Evolutionary conservation across 352 stramenopile species (phyloP).

Genomic region (Thalassiosira livingstoniorum): DNA sequence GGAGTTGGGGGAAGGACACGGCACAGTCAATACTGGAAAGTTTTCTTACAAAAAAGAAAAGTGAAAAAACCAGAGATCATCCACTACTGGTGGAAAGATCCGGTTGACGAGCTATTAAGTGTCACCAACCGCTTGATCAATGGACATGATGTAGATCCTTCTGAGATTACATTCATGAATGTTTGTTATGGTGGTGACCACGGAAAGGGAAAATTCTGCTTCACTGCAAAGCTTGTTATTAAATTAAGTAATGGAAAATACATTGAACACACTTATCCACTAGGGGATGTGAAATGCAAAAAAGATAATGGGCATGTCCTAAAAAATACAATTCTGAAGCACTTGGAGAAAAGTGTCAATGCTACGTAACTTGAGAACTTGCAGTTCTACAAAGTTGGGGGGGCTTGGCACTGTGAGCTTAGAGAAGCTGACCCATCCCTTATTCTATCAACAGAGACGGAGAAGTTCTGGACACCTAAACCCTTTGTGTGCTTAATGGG

Average conservation of each 20-base stretch:
- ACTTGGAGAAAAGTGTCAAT: slow-evolving; percentile 21
- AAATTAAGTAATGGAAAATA: slow-evolving; percentile 2
- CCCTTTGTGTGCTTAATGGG: neutral
- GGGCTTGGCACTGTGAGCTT: too few relatives aligned
- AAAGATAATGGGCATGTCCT: slow-evolving; percentile 24
- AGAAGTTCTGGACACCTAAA: too few relatives aligned
- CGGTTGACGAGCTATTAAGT: neutral
- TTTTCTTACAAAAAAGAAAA: slow-evolving; percentile 4
- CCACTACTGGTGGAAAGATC: slow-evolving; percentile 18
- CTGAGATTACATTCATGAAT: slow-evolving; percentile 23
- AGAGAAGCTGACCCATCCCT: too few relatives aligned
- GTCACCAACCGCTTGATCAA: neutral
- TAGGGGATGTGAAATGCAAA: slow-evolving; percentile 28
- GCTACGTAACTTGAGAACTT: slow-evolving; percentile 1
- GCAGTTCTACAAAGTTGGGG: slow-evolving; percentile 1
- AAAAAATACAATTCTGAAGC: slow-evolving; percentile 16
- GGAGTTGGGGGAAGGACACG: neutral
- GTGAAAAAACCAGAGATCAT: neutral
- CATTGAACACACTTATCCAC: slow-evolving; percentile 3
- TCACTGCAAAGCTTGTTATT: slow-evolving; percentile 19
- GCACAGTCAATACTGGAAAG: neutral
- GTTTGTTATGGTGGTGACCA: slow-evolving; percentile 26
- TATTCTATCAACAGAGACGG: too few relatives aligned
- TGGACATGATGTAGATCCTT: neutral
- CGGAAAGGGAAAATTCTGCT: slow-evolving; percentile 28